Conservation (phyloP, 495 filamentous ascomycete species). For the Tetracladium marchalianum region DNA sequence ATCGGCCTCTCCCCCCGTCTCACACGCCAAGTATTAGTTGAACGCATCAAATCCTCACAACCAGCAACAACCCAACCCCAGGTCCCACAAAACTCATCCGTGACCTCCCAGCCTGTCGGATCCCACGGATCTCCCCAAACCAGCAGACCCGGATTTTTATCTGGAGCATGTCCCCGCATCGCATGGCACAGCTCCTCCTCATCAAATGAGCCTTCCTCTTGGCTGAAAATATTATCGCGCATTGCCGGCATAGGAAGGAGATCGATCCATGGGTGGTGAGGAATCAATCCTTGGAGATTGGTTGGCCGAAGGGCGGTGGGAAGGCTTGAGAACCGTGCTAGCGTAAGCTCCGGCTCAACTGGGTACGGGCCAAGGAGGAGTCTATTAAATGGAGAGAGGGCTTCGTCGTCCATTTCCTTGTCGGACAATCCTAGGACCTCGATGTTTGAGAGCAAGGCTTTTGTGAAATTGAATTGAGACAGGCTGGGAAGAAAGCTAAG, state of each 20-base stretch:
- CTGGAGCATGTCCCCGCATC: background rate
- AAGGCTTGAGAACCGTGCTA: too few relatives aligned
- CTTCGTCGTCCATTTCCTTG: slow-evolving; percentile 5
- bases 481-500: slow-evolving; percentile 5
- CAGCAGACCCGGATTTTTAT: slow-evolving; percentile 3
- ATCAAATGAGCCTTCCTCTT: slow-evolving; percentile 1
- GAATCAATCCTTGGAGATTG: slow-evolving; percentile 8
- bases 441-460: slow-evolving; percentile 9
- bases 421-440: background rate
- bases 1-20: slow-evolving; percentile 16
- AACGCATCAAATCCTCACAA: slow-evolving; percentile 12
- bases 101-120: slow-evolving; percentile 17
- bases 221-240: slow-evolving; percentile 16
- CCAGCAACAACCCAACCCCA: slow-evolving; percentile 17
- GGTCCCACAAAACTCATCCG: slow-evolving; percentile 8
- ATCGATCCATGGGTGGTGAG: slow-evolving; percentile 21
- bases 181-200: slow-evolving; percentile 8
- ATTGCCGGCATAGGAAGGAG: slow-evolving; percentile 16
- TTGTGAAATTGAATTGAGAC: slow-evolving; percentile 15
- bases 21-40: slow-evolving; percentile 18
- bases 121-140: slow-evolving; percentile 21
- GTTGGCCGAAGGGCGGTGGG: slow-evolving; percentile 14
- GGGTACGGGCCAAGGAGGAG: background rate
- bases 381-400: slow-evolving; percentile 7
- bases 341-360: too few relatives aligned